Percentiles rank a stretch among this genome's conserved stretches.
Evolutionary conservation across 2,329 filamentous ascomycete species (phyloP).

Genomic region (Aureobasidium sp.): DNA sequence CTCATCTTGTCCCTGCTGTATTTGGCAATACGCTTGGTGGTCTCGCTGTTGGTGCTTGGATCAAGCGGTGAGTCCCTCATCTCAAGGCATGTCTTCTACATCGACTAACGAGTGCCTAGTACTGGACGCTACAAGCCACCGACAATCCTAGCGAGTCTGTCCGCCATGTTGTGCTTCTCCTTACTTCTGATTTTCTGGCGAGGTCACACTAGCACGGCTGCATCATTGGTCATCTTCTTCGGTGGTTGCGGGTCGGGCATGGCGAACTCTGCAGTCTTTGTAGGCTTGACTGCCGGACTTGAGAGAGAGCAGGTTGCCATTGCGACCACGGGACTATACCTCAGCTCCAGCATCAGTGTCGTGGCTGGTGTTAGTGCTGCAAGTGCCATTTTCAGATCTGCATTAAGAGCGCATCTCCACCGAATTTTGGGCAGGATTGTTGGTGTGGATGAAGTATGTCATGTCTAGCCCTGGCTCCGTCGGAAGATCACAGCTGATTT

Average conservation of each 20-base stretch:
- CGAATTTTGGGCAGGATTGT: conserved; percentile 27
- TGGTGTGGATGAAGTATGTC: conserved; percentile 24
- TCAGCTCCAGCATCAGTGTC: conserved; percentile 39
- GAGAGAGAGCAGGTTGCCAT: conserved; percentile 42
- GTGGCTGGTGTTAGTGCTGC: conserved; percentile 35
- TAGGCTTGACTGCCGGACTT: conserved; percentile 44
- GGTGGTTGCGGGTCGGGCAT: conserved; percentile 48
- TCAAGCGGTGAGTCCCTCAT: conserved; percentile 37
- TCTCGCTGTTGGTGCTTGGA: conserved; percentile 51
- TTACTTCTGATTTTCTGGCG: conserved; percentile 53
- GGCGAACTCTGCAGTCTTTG: conserved; percentile 41
- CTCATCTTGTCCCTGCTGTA: conserved; percentile 61
- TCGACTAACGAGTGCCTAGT: conserved; percentile 23
- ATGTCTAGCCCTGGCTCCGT: background rate
- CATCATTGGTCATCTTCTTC: conserved; percentile 55
- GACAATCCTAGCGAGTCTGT: conserved; percentile 44
- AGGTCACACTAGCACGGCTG: conserved; percentile 49
- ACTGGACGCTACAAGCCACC: conserved; percentile 56
- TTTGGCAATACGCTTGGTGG: conserved; percentile 60
- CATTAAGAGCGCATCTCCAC: conserved; percentile 30
- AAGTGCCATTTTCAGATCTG: conserved; percentile 32
- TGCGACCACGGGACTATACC: conserved; percentile 43
- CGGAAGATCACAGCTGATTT: conserved; percentile 16
- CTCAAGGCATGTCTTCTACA: too few relatives aligned
- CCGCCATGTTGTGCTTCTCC: conserved; percentile 45